Conservation (phyloP, 805 yeast genomes). For the Cyberlindnera suaveolens region DNA sequence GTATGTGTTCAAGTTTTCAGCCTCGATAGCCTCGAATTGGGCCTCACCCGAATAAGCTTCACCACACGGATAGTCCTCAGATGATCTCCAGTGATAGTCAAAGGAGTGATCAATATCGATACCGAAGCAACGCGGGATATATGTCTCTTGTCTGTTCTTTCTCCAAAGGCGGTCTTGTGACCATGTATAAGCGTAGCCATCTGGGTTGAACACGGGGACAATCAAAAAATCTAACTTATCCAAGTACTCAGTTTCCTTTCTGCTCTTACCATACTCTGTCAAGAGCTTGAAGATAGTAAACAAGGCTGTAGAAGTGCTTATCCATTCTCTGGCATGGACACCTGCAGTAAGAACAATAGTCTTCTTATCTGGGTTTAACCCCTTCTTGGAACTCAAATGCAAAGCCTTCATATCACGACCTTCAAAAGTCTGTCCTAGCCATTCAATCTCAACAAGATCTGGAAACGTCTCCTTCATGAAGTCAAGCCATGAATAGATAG, state of each 20-base stretch:
- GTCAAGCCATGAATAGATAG: slow-evolving; percentile 70
- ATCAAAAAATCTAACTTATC: slow-evolving; percentile 64
- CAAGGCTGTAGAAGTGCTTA: slow-evolving; percentile 63
- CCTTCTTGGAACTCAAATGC: slow-evolving; percentile 49
- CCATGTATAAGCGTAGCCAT: slow-evolving; percentile 87
- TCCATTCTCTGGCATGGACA: slow-evolving; percentile 89
- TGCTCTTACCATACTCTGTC: slow-evolving; percentile 36
- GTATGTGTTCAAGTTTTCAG: slow-evolving; percentile 41
- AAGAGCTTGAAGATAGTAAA: slow-evolving; percentile 46
- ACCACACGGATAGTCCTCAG: slow-evolving; percentile 67
- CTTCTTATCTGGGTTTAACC: slow-evolving; percentile 38
- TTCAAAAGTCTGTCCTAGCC: slow-evolving; percentile 71
- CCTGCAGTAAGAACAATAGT: slow-evolving; percentile 81
- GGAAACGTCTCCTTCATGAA: slow-evolving; percentile 57
- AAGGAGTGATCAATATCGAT: slow-evolving; percentile 84
- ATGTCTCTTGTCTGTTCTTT: slow-evolving; percentile 77
- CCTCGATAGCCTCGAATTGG: slow-evolving; percentile 63
- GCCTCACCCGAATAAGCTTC: slow-evolving; percentile 77
- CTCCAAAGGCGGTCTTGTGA: slow-evolving; percentile 77
- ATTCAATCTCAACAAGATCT: slow-evolving; percentile 52
- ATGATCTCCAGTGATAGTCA: slow-evolving; percentile 62
- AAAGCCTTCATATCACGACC: slow-evolving; percentile 65
- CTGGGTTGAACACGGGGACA: slow-evolving; percentile 84
- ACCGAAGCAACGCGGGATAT: slow-evolving; percentile 63
- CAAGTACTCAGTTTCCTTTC: slow-evolving; percentile 40